These are phyloP conservation scores for Neurospora sp. DNA, from an alignment of 495 filamentous ascomycete genomes.

Conservation along the genomic window DNA sequence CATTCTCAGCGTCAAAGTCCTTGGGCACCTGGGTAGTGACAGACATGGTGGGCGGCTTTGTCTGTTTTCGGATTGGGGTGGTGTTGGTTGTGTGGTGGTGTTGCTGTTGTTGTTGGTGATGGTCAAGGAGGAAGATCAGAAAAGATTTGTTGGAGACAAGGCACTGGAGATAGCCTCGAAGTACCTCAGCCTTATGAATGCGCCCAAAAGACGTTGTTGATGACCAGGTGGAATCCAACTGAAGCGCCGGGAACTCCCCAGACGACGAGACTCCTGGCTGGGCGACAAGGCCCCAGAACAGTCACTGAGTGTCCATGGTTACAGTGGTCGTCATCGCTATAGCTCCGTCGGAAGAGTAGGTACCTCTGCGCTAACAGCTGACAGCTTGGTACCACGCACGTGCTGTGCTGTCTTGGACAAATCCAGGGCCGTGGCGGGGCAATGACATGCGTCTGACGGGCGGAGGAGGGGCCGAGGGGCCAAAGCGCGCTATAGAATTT, in stretches of 20 bases:
- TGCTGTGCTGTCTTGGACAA: not conserved
- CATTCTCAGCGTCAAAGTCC: slow-evolving; percentile 36
- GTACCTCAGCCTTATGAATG: not conserved
- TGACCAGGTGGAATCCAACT: not conserved
- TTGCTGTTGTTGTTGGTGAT: not conserved
- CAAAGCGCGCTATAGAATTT: not conserved
- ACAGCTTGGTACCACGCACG: not conserved
- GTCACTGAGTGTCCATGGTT: not conserved
- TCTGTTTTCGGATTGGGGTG: not conserved
- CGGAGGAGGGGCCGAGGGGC: not conserved
- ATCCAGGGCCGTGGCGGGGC: not conserved
- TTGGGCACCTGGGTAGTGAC: slow-evolving; percentile 18
- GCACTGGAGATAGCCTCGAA: not conserved
- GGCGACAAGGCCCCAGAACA: not conserved
- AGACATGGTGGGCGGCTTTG: not conserved
- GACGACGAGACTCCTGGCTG: not conserved
- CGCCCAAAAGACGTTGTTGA: not conserved
- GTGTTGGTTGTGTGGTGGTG: not conserved
- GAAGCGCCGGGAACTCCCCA: not conserved
- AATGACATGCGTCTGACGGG: not conserved
- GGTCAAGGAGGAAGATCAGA: not conserved
- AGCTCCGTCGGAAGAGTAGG: not conserved
- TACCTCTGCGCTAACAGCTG: not conserved
- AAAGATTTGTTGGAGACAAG: not conserved
- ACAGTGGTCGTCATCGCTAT: not conserved